Base-by-base conservation (phyloP, 73 alveolate genomes). In the Paramecium biaurelia region DNA sequence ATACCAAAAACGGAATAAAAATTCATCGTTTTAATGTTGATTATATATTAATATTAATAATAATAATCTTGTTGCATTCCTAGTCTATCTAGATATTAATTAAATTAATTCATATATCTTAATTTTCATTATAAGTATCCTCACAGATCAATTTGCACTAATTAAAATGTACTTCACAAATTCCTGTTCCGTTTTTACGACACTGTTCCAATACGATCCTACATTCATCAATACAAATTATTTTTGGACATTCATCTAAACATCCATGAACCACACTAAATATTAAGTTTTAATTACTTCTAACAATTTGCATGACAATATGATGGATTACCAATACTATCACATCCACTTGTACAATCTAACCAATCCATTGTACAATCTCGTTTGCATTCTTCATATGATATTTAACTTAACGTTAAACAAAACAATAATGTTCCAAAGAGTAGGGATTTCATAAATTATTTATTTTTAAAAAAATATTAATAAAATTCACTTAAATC, bases 241-340 rank as follows among this genome's bases (percentile, higher is more conserved):
- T 45, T 45, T 43, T 79, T n/a, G 90, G 90, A 79, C 90, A 79
- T 79, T 79, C 90, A 42, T 79, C 90, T 21, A 79, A 79, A 79
- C 90, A 79, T 79, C 56, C 43, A 47, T 79, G 90, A 21, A 79
- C 90, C 32, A 79, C 76, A 20, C 90, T 79, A 24, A 3, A 38
- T 18, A 42, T 79, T 41, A 5, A 11, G 6, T 79, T 20, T 43
- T 41, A 42, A 38, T 6, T 79, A 79, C 90, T 41, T 41, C 72
- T 79, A 79, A 43, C 90, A 79, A 42, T 38, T 79, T 45, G 28
- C 3, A 79, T 79, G 90, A 18, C 90, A 79, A 79, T 5, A 79
- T 23, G 18, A 47, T 20, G 90, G 90, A 79, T 79, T 79, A 23
- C 90, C 90, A 47, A 79, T 79, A 79, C 90, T 79, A 79, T 79